phyloP scores from a whole-genome alignment of 179 eudicot species.

The Beta lomatogona region DNA sequence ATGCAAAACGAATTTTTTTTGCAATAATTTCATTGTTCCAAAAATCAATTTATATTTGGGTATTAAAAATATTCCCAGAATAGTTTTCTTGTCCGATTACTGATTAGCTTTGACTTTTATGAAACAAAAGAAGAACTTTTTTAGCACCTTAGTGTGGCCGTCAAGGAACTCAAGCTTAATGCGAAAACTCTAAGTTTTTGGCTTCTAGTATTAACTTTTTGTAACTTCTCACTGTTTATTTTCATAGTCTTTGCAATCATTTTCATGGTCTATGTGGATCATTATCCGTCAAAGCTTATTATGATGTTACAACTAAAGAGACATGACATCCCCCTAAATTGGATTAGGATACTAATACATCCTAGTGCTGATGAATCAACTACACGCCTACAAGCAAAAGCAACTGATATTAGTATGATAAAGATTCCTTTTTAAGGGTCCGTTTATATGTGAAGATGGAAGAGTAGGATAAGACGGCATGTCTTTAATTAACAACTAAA shows the following conservation, averaged over 20 bases:
- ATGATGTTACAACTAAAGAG: background rate
- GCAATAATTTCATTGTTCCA: too few relatives aligned
- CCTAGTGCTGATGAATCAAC: slow-evolving; percentile 13
- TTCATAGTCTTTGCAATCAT: slow-evolving; percentile 4
- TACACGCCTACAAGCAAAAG: slow-evolving; percentile 20
- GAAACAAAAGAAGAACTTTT: too few relatives aligned
- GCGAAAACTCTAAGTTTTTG: too few relatives aligned
- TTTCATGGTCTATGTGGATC: slow-evolving; percentile 4
- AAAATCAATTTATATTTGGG: too few relatives aligned
- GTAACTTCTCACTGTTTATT: background rate
- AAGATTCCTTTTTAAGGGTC: background rate
- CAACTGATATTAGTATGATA: background rate
- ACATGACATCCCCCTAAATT: slow-evolving; percentile 9
- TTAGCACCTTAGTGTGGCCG: too few relatives aligned
- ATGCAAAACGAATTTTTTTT: too few relatives aligned
- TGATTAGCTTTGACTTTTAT: too few relatives aligned
- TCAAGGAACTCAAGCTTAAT: background rate
- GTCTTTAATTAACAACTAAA: background rate
- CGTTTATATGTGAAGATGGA: background rate
- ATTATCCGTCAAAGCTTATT: slow-evolving; percentile 18
- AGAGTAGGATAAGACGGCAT: background rate
- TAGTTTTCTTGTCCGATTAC: too few relatives aligned
- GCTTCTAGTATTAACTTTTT: too few relatives aligned
- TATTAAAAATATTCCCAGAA: too few relatives aligned
- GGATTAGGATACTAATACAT: background rate